These are phyloP conservation scores for Pseudonectria foliicola DNA, from an alignment of 2,329 filamentous ascomycete genomes.

Conservation along the genomic window DNA sequence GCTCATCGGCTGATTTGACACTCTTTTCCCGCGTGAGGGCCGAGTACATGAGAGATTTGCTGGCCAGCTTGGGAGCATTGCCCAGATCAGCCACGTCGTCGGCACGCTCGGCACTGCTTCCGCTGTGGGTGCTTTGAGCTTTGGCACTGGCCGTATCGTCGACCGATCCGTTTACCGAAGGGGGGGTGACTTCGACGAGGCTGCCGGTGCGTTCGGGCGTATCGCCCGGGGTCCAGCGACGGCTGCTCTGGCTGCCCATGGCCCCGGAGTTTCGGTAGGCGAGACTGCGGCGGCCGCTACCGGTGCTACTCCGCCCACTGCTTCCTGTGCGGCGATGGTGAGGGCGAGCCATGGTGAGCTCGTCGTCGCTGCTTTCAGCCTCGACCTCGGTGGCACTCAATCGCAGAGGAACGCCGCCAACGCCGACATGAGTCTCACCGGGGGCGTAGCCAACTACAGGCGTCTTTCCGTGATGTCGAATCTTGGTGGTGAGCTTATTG, in stretches of 20 bases:
- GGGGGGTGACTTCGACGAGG: constrained; percentile 37
- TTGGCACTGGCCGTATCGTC: constrained; percentile 41
- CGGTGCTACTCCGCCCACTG: constrained; percentile 65
- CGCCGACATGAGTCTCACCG: constrained; percentile 65
- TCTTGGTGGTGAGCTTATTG: constrained; percentile 72
- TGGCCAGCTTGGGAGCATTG: constrained; percentile 43
- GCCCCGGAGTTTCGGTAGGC: constrained; percentile 47
- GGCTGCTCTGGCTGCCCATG: constrained; percentile 31
- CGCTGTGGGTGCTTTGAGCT: constrained; percentile 45
- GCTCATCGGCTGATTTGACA: constrained; percentile 61
- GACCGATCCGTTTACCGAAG: constrained; percentile 16
- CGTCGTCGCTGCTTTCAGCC: constrained; percentile 74
- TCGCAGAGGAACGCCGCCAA: constrained; percentile 78
- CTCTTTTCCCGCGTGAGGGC: constrained; percentile 57
- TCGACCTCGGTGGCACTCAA: constrained; percentile 94
- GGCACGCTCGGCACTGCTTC: constrained; percentile 53
- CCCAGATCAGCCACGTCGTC: constrained; percentile 52
- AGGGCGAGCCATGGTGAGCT: constrained; percentile 37
- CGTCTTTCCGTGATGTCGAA: constrained; percentile 77
- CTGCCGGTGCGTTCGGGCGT: constrained; percentile 51
- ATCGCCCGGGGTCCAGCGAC: constrained; percentile 45
- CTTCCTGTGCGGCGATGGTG: constrained; percentile 67
- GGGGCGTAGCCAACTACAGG: constrained; percentile 73
- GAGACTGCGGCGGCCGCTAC: constrained; percentile 42
- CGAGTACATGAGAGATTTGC: constrained; percentile 52